phyloP scores from a whole-genome alignment of 352 stramenopile species.

The Pythium coloratum region DNA sequence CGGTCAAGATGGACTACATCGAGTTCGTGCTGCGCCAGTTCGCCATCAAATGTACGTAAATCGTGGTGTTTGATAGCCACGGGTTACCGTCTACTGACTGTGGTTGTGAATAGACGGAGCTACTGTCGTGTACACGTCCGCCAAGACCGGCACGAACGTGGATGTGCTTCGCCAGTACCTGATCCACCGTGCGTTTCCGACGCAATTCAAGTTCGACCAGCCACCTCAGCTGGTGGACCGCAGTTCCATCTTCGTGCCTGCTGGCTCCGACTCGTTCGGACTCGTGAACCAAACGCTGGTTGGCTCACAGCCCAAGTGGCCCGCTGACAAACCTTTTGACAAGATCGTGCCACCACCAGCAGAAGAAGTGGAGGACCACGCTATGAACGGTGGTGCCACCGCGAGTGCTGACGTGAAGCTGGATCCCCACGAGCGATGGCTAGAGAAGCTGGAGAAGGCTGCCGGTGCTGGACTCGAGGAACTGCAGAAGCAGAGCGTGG shows the following conservation, averaged over 20 bases:
- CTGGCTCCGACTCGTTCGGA: constrained; percentile 76
- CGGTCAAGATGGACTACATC: constrained; percentile 85
- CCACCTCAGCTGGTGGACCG: constrained; percentile 76
- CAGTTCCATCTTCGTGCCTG: constrained; percentile 68
- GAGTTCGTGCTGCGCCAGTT: constrained; percentile 80
- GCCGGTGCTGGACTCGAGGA: constrained; percentile 75
- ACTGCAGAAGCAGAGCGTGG: constrained; percentile 82
- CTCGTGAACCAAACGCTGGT: constrained; percentile 77
- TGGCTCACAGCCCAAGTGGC: constrained; percentile 73
- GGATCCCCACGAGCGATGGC: constrained; percentile 71
- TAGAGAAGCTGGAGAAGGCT: constrained; percentile 82
- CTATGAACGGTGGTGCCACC: background rate
- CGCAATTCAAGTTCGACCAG: constrained; percentile 67
- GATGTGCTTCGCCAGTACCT: constrained; percentile 76
- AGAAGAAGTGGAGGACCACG: constrained; percentile 30
- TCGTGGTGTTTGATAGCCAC: background rate
- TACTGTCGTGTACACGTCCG: constrained; percentile 78
- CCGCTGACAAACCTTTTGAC: constrained; percentile 74
- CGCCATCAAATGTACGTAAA: constrained; percentile 68
- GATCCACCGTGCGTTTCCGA: constrained; percentile 65
- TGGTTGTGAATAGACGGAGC: constrained; percentile 50
- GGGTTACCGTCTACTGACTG: background rate
- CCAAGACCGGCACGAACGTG: constrained; percentile 75
- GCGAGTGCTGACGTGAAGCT: constrained; percentile 50
- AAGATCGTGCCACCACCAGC: constrained; percentile 72